Percentiles rank a stretch among this genome's conserved stretches.
Evolutionary conservation across 345 rosid genomes (phyloP).

Genomic region (Arabidopsis arenosa): DNA sequence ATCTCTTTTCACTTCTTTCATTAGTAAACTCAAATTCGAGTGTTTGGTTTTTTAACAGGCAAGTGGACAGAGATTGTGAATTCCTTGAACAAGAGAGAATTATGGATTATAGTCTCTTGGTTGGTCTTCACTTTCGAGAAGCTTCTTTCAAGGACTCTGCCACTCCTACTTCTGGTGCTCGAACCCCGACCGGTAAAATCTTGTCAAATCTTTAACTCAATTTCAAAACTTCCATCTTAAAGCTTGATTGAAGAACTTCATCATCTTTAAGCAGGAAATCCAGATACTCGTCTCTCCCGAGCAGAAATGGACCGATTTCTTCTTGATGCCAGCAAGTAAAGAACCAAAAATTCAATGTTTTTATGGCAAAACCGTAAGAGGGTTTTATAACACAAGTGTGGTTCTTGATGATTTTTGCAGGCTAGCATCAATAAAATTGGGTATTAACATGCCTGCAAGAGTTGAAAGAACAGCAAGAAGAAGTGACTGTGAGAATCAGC

Average conservation of each 20-base stretch:
- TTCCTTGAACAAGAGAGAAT: conserved; percentile 93
- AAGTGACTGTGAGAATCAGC: conserved; percentile 66
- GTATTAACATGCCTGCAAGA: conserved; percentile 76
- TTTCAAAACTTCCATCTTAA: conserved; percentile 22
- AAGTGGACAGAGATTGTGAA: conserved; percentile 94
- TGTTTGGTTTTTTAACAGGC: conserved; percentile 55
- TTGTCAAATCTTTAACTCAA: conserved; percentile 24
- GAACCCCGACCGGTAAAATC: conserved; percentile 70
- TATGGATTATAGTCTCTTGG: conserved; percentile 93
- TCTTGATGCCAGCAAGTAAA: conserved; percentile 71
- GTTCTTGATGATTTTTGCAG: conserved; percentile 48
- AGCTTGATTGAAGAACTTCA: conserved; percentile 34
- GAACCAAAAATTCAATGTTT: background rate
- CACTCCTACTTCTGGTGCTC: conserved; percentile 60
- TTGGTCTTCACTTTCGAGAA: conserved; percentile 88
- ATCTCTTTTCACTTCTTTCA: background rate
- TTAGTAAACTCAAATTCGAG: conserved; percentile 5
- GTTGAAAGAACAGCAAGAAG: conserved; percentile 82
- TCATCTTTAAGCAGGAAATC: conserved; percentile 54
- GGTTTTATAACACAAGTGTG: background rate
- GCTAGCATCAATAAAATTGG: conserved; percentile 69
- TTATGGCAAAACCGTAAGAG: background rate
- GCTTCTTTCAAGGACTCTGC: conserved; percentile 50
- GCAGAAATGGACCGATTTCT: conserved; percentile 63
- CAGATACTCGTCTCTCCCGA: conserved; percentile 61